Base-by-base conservation (phyloP, 139 green algal genomes). In the Chlamydomonas sp. region DNA sequence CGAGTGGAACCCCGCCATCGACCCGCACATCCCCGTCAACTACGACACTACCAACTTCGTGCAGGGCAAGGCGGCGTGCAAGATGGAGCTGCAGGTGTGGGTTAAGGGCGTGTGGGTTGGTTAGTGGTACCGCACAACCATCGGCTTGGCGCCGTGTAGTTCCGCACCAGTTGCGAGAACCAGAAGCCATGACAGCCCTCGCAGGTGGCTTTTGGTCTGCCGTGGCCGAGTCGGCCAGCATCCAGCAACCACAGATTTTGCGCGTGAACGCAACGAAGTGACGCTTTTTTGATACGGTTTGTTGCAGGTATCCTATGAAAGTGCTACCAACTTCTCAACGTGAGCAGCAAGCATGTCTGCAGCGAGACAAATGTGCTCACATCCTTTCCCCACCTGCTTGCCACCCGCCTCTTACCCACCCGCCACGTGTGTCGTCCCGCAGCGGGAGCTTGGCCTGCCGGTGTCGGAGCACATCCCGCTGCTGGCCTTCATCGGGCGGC, bases 401-500 rank as follows among this genome's bases (percentile, higher is more conserved):
- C 8, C 80, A 12, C 77, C 16, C 60, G 16, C 18, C 66, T 67
- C 57, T 57, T 49, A 31, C 20, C 57, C 59, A 31, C 66, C 63
- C 63, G 6, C 31, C 63, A 6, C 63, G 31, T 83, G 18, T 63
- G 8, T 31, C 66, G 1, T 5, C 3, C 20, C 49, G 4, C 95
- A 97, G 90, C 80, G 90, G 66, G 93, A 97, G 93, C 90, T 98
- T 67, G 95, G 93, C 17, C 89, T 98, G 72, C 89, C 91, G 0
- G 91, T 94, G 14, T 78, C 93, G 69, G 78, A 90, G 20, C 87
- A 95, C 73, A 89, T 92, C 49, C 95, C 95, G 10, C 88, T 98
- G 49, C 58, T 98, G 0, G 95, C 93, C 76, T 98, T 95, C 88
- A 96, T 98, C 80, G 96, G 96, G 1, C 92, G 96, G 0, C 90